Base-by-base conservation (phyloP, 805 yeast genomes). In the Teunomyces pallodes region DNA sequence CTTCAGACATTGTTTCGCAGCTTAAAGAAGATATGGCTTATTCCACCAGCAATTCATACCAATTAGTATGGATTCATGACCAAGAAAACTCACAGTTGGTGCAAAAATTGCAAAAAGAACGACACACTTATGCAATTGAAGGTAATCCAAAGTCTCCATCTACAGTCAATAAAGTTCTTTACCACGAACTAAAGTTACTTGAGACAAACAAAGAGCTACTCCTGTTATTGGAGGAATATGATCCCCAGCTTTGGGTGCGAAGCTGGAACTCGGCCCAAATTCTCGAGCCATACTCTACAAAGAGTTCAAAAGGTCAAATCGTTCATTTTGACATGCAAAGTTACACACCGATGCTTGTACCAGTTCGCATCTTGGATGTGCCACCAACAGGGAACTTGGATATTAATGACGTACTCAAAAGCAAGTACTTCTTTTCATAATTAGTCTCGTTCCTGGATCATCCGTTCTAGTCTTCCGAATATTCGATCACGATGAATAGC, bases 401-500 rank as follows among this genome's bases (percentile, higher is more conserved):
- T 48, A 54, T 74, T 8, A 51, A 49, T 2, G 47, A 56, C 35
- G 75, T 74, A 4, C 46, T 60, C 29, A 45, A 63, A 7, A 71
- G 75, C 56, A 57, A 52, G 45, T 69, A 53, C 54, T 74, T 74
- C 50, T 74, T 73, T 49, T 66, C 75, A 12, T 72, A 53, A 55
- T 39, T 26, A 13, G n/a, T 40, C 43, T 14, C 28, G 26, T 49
- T 76, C 75, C 31, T 79, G 64, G 13, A 85, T 77, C 85, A 82
- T 77, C 28, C 62, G 66, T 53, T 84, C 80, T 26, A 85, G 61
- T 47, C 69, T 72, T 0, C 81, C 81, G 61, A 84, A 84, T 4
- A 84, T 83, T 42, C 64, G 69, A 56, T 84, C 90, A 46, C 90
- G 65, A 56, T 85, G 84, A 1, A 76, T 72, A 0, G 89, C 89